Conservation (phyloP, 2,329 filamentous ascomycete species). For the Annulohypoxylon truncatum region DNA sequence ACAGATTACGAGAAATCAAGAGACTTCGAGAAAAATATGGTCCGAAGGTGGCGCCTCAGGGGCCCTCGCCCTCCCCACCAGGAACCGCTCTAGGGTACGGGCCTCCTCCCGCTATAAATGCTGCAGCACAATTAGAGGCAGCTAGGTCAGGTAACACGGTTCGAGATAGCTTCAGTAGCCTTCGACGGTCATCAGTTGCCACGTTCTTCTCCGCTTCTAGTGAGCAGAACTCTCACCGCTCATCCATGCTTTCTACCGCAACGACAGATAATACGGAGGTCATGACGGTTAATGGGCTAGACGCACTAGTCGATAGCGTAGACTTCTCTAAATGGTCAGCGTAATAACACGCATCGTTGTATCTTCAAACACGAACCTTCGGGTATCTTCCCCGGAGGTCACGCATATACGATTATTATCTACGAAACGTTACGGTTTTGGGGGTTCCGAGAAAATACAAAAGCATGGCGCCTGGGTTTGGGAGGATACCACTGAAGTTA, state of each 20-base stretch:
- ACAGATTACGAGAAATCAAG: conserved; percentile 85
- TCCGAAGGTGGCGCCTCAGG: conserved; percentile 52
- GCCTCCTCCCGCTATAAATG: conserved; percentile 47
- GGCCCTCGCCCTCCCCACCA: conserved; percentile 46
- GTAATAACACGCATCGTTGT: conserved; percentile 37
- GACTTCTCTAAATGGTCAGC: conserved; percentile 63
- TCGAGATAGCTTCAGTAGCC: conserved; percentile 70
- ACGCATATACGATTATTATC: conserved; percentile 36
- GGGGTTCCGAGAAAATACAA: conserved; percentile 41
- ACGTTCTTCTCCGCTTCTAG: conserved; percentile 71
- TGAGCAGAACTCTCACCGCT: conserved; percentile 68
- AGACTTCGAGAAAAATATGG: conserved; percentile 78
- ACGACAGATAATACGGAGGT: conserved; percentile 67
- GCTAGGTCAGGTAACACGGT: conserved; percentile 62
- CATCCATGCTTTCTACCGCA: conserved; percentile 66
- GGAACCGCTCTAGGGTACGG: conserved; percentile 51
- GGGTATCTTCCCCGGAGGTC: conserved; percentile 24
- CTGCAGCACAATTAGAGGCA: conserved; percentile 50
- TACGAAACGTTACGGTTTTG: conserved; percentile 36
- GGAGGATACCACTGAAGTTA: conserved; percentile 55
- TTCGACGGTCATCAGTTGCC: conserved; percentile 72
- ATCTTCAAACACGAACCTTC: not conserved
- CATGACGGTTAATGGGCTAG: conserved; percentile 49
- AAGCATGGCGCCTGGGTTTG: conserved; percentile 50
- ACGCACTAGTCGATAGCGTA: conserved; percentile 58